Evolutionary conservation across 129 eudicot species (phyloP).

Genomic region (Chrysanthemum lavandulifolium): DNA sequence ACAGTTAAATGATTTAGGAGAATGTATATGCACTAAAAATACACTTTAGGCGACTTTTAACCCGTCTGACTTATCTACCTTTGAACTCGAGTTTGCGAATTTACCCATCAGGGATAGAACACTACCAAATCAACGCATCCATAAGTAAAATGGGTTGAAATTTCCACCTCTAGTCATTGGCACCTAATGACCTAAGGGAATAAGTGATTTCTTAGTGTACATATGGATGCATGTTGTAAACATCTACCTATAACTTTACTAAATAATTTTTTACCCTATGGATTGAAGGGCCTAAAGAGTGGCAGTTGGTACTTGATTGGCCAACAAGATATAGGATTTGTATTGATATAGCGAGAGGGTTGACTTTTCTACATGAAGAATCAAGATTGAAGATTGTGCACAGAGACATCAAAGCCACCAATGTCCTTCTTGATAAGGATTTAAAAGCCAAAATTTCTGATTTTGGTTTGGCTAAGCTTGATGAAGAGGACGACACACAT

Average conservation of each 20-base stretch:
- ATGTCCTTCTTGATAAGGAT: slow-evolving; percentile 66
- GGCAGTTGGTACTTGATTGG: slow-evolving; percentile 62
- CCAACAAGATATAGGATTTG: slow-evolving; percentile 62
- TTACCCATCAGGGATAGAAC: neutral
- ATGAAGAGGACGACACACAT: slow-evolving; percentile 74
- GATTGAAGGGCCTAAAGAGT: slow-evolving; percentile 50
- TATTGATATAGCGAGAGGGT: slow-evolving; percentile 70
- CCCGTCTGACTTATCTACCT: neutral
- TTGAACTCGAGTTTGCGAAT: neutral
- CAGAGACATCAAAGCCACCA: slow-evolving; percentile 79
- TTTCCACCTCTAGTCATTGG: neutral
- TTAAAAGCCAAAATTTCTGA: slow-evolving; percentile 74
- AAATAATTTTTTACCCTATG: neutral
- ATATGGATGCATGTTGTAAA: neutral
- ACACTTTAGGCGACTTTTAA: neutral
- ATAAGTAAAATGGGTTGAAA: neutral
- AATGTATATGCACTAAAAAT: neutral
- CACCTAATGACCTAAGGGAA: neutral
- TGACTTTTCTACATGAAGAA: slow-evolving; percentile 80
- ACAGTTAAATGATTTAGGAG: neutral
- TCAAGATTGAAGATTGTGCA: slow-evolving; percentile 75
- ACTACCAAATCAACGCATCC: neutral
- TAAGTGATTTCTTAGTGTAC: neutral
- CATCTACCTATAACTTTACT: slow-evolving; percentile 16
- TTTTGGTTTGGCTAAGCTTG: slow-evolving; percentile 84